Conservation (phyloP, 495 filamentous ascomycete species). For the Astrothelium subdiscretum region DNA sequence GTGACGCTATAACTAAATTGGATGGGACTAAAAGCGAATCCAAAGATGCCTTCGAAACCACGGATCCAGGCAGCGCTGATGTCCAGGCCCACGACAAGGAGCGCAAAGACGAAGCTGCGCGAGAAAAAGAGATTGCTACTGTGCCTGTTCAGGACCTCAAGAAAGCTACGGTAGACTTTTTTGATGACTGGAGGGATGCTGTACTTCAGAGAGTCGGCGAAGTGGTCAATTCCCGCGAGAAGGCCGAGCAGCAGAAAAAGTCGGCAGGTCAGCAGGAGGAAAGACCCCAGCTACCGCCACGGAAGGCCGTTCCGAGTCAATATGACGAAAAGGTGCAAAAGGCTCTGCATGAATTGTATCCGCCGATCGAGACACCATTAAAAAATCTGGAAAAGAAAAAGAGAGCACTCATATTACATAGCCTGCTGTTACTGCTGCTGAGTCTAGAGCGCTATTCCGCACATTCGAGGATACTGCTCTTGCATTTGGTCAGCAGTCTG, state of each 20-base stretch:
- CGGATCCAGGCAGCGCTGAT: constrained; percentile 21
- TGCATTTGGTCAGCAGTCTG: constrained; percentile 25
- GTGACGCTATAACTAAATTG: constrained; percentile 10
- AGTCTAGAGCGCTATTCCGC: constrained; percentile 30
- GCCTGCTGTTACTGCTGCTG: constrained; percentile 25
- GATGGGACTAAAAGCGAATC: neutral
- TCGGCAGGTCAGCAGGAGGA: constrained; percentile 10
- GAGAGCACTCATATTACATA: constrained; percentile 26
- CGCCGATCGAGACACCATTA: constrained; percentile 21
- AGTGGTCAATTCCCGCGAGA: constrained; percentile 48
- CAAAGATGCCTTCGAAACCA: neutral
- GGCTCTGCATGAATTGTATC: constrained; percentile 22
- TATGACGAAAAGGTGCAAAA: constrained; percentile 17
- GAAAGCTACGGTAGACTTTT: constrained; percentile 39
- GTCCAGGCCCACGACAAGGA: constrained; percentile 17
- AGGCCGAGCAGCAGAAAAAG: constrained; percentile 21
- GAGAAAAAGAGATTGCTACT: constrained; percentile 23
- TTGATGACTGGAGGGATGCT: constrained; percentile 53
- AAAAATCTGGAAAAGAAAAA: constrained; percentile 20
- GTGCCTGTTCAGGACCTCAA: constrained; percentile 25
- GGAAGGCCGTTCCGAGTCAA: constrained; percentile 13
- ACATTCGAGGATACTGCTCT: constrained; percentile 28
- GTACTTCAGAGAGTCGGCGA: constrained; percentile 53
- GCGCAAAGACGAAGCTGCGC: constrained; percentile 11
- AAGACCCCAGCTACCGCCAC: constrained; percentile 5